phyloP scores from a whole-genome alignment of 176 grass and related monocot genomes.

The Miscanthus lutarioriparius region DNA sequence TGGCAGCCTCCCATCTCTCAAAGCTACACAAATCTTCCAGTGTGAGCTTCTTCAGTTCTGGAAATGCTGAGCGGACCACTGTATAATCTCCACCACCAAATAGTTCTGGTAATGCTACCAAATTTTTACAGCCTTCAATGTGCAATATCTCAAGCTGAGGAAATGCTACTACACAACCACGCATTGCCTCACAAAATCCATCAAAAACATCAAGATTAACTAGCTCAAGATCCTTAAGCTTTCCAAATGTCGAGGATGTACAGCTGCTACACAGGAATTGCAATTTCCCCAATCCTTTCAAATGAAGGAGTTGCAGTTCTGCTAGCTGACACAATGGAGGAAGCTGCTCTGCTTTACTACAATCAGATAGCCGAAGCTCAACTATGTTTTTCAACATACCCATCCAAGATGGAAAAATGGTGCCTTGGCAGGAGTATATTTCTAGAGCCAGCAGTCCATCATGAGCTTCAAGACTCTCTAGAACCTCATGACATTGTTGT shows the following conservation, averaged over 20 bases:
- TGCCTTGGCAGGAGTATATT: neutral
- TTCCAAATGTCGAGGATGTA: neutral
- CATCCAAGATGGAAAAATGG: neutral
- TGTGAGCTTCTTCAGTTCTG: neutral
- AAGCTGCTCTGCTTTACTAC: neutral
- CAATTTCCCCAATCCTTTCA: neutral
- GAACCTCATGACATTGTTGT: neutral
- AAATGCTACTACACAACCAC: neutral
- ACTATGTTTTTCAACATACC: neutral
- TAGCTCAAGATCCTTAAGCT: neutral
- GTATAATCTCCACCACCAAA: neutral
- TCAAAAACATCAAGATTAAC: rapidly evolving
- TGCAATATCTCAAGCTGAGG: neutral
- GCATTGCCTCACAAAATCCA: neutral
- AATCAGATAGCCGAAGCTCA: neutral
- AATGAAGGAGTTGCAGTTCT: neutral
- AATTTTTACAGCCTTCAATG: neutral
- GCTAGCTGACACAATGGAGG: neutral
- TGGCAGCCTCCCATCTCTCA: neutral
- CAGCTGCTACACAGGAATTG: neutral
- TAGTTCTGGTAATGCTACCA: neutral
- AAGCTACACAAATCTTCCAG: neutral
- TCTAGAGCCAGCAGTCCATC: neutral
- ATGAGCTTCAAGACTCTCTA: neutral
- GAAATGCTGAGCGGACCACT: neutral